Evolutionary conservation across 495 filamentous ascomycete genomes (phyloP), one percentile per base, ranked within the genome.

Genomic region (Talaromyces proteolyticus): DNA sequence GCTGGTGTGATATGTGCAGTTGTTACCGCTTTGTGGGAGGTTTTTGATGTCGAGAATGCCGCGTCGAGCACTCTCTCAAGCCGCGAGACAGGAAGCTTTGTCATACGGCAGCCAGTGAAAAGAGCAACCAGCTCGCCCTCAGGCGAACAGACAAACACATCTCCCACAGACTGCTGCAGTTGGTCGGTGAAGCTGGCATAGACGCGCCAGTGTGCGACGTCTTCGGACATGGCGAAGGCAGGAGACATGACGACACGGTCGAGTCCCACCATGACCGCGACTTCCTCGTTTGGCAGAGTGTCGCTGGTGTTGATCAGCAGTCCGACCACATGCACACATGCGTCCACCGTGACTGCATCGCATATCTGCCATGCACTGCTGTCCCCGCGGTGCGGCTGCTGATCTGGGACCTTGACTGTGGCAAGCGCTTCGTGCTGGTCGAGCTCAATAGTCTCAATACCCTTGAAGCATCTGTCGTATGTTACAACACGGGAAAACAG

Each of bases 291-390:
- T 6, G 44, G 44, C 19, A 51, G 39, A 4, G 25, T 11, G 7
- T 50, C 47, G 37, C 59, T 60, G 21, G 50, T 57, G 44, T 69
- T 70, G 11, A 65, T 58, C 2, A 63, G 52, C 2, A 70, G 50
- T 14, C 67, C 64, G 3, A 57, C 58, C 12, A 65, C 62, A 50
- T 70, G 64, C n/a, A 71, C 54, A 49, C 66, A 66, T 3, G 20
- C 55, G 43, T 70, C 67, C 19, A 65, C 24, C 5, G 55, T 24
- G 4, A 67, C 50, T 0, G 59, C 44, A 38, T 68, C 58, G 38
- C 43, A 53, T 10, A 40, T 37, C 18, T 45, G 42, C 19, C 41
- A 48, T 14, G 39, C 61, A 5, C 57, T 57, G 39, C 55, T 56
- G 21, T 64, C 54, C 1, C 53, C 49, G 10, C 19, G 12, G n/a